Conservation (phyloP, 768 basidiomycete species). For the Peribolospora baueri region DNA sequence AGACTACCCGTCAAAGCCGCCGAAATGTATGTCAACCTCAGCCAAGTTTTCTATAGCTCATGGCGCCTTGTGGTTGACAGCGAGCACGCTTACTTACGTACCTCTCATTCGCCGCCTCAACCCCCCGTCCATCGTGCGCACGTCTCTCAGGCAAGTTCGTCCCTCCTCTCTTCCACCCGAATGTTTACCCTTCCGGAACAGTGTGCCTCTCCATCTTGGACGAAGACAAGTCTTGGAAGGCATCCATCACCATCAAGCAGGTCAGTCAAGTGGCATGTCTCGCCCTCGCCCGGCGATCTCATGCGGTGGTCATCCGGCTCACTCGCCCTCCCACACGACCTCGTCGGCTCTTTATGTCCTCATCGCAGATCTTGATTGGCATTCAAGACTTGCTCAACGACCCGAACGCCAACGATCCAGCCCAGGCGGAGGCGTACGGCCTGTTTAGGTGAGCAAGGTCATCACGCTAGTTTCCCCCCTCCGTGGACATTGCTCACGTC, state of each 20-base stretch:
- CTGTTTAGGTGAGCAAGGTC: constrained; percentile 71
- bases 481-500: background rate
- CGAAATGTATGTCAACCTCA: constrained; percentile 42
- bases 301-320: background rate
- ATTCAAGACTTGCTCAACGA: constrained; percentile 88
- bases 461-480: no score
- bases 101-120: background rate
- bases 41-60: no score
- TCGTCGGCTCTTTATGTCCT: background rate
- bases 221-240: constrained; percentile 98
- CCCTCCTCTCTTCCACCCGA: constrained; percentile 88
- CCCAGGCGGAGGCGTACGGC: constrained; percentile 93
- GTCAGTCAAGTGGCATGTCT: constrained; percentile 23
- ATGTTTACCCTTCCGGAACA: constrained; percentile 95
- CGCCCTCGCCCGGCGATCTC: no score
- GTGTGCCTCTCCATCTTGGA: constrained; percentile 94
- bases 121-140: background rate
- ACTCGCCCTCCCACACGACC: background rate
- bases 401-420: constrained; percentile 90
- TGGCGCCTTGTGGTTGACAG: no score
- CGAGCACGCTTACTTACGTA: background rate
- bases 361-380: constrained; percentile 63
- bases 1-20: constrained; percentile 91
- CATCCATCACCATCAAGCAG: constrained; percentile 97
- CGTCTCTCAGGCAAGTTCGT: constrained; percentile 61